Base-by-base conservation (phyloP, 345 rosid species). In the Cochlearia excelsa region DNA sequence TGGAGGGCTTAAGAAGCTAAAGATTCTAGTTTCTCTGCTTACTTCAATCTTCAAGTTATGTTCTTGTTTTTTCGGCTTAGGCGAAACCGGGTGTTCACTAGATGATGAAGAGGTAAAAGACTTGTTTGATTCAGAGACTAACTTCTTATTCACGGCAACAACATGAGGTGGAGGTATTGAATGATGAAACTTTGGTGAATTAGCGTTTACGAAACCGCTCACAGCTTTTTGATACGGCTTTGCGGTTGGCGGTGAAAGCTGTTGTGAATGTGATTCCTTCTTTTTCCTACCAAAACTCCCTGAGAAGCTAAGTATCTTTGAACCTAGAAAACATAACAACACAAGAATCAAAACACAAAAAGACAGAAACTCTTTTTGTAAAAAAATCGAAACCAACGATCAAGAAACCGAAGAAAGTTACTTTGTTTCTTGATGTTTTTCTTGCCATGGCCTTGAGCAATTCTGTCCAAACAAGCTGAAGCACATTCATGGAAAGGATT, bases 201-300 rank as follows among this genome's bases (percentile, higher is more conserved):
- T 56, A 48, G 47, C 51, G 45, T 67, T 59, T 45, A 30, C 53
- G 34, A 63, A 70, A 52, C 65, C 54, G 23, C 45, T 57, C 40
- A 69, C 56, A 11, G 45, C 66, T 39, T 66, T 78, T 55, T 63
- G 59, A 44, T 57, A 51, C 10, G 69, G 29, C 27, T 5, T 70
- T 57, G 30, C 39, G 4, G 63, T 59, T 63, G 42, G 70, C 41
- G 86, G 78, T 10, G 97, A 57, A 33, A 5, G 65, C 26, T 78
- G 75, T 57, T 63, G 78, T 58, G 83, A 69, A 45, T 73, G 54
- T 8, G 81, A 45, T 69, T 71, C 84, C 54, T 81, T 82, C 81
- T 86, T 78, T 59, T 75, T 83, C 73, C 76, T 73, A 59, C 85
- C 84, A 56, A 84, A 78, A 81, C 90, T 86, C 52, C 77, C 70